Evolutionary conservation across 208 protist genomes (phyloP).

Genomic region (Acanthamoeba pearcei): DNA sequence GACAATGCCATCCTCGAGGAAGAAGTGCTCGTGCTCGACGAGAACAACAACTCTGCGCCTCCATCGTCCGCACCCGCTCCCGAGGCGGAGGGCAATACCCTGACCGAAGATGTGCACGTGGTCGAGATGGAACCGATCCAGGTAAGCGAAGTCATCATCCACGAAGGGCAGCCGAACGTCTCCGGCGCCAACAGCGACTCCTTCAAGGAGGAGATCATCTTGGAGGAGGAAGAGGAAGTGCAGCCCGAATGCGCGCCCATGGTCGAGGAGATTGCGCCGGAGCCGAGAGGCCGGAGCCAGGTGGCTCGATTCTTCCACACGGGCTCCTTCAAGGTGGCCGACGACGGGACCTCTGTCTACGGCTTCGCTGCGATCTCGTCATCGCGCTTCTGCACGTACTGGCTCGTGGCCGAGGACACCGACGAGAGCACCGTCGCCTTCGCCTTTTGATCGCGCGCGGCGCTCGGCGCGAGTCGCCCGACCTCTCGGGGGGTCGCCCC

Average conservation of each 20-base stretch:
- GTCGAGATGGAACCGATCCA: background rate
- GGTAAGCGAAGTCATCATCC: background rate
- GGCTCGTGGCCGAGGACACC: background rate
- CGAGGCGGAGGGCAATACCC: background rate
- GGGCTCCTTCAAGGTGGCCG: background rate
- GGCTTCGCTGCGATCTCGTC: constrained; percentile 23
- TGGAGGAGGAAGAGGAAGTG: constrained; percentile 1
- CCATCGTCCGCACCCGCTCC: background rate
- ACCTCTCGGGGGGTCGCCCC: too few species aligned
- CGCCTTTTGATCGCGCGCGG: background rate
- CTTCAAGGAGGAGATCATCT: background rate
- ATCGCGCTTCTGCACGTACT: constrained; percentile 50
- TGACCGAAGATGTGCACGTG: background rate
- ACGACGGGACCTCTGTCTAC: constrained; percentile 22
- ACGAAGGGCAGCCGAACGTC: background rate
- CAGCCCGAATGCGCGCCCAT: background rate
- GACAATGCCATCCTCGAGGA: background rate
- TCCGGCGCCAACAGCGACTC: background rate
- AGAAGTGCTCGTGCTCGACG: background rate
- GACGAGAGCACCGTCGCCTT: background rate
- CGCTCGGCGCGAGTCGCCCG: too few species aligned
- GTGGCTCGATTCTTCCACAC: constrained; percentile 23
- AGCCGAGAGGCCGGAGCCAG: background rate
- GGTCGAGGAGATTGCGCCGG: background rate
- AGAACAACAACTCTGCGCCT: background rate